These are phyloP conservation scores for Thraustotheca clavata DNA, from an alignment of 352 stramenopile genomes.

Conservation along the genomic window DNA sequence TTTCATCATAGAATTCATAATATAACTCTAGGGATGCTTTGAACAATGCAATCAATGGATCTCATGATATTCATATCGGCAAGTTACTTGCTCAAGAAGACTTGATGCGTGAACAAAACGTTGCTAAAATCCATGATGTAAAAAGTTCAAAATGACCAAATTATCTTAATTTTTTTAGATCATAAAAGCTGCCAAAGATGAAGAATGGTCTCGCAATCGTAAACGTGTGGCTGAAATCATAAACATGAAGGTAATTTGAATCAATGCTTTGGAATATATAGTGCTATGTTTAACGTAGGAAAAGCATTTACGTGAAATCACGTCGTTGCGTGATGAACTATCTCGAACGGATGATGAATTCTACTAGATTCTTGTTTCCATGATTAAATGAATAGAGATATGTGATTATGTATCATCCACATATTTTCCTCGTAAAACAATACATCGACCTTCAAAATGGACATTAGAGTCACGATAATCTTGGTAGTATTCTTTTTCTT, in stretches of 20 bases:
- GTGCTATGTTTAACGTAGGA: constrained; percentile 23
- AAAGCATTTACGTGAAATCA: constrained; percentile 54
- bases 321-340: constrained; percentile 57
- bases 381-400: not conserved
- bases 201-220: constrained; percentile 68
- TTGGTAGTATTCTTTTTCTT: constrained; percentile 9
- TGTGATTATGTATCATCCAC: not conserved
- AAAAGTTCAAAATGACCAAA: not conserved
- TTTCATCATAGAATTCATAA: too few species aligned
- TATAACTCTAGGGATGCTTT: constrained; percentile 40
- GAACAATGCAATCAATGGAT: constrained; percentile 84
- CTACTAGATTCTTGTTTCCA: constrained; percentile 28
- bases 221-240: constrained; percentile 63
- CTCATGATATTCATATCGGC: constrained; percentile 88
- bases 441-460: constrained; percentile 7
- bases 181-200: constrained; percentile 47
- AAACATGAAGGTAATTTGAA: constrained; percentile 35
- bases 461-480: constrained; percentile 1
- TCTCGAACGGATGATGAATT: constrained; percentile 72
- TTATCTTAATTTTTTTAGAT: constrained; percentile 23
- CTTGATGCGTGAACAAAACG: constrained; percentile 67
- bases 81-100: constrained; percentile 84
- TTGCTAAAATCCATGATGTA: constrained; percentile 47
- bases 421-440: not conserved
- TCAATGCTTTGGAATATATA: not conserved